Percentiles rank a stretch among this genome's conserved stretches.
Conservation (phyloP, 257 asterid species). For the Paulownia fortunei region DNA sequence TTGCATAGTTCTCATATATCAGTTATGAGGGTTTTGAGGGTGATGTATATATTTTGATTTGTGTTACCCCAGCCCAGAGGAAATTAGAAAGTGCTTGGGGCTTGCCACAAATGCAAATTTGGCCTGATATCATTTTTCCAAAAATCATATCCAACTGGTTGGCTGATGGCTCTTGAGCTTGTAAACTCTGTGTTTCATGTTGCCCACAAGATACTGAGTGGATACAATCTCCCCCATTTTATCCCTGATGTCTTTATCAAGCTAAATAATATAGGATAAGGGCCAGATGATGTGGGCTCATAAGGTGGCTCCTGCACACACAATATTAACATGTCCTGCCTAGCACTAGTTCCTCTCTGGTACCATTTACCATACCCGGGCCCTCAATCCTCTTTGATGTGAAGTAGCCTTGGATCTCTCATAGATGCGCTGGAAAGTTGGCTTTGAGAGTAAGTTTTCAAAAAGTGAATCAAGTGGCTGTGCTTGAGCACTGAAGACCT, state of each 20-base stretch:
- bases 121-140: neutral
- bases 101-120: slow-evolving; percentile 3
- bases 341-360: neutral
- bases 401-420: slow-evolving; percentile 7
- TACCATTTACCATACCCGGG: neutral
- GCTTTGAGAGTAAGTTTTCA: neutral
- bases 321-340: neutral
- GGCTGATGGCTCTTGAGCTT: neutral
- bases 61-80: neutral
- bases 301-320: slow-evolving; percentile 4
- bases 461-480: neutral
- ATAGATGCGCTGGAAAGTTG: neutral
- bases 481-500: slow-evolving; percentile 16
- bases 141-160: neutral
- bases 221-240: neutral
- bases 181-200: slow-evolving; percentile 11
- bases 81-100: slow-evolving; percentile 11
- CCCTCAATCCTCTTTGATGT: neutral
- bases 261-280: slow-evolving; percentile 10
- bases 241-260: neutral
- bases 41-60: slow-evolving; percentile 3
- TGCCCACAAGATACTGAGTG: neutral
- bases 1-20: neutral
- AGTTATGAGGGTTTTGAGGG: neutral
- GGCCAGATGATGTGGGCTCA: neutral